Evolutionary conservation across 768 basidiomycete genomes (phyloP).

Genomic region (Coprinellus aureogranulatus): DNA sequence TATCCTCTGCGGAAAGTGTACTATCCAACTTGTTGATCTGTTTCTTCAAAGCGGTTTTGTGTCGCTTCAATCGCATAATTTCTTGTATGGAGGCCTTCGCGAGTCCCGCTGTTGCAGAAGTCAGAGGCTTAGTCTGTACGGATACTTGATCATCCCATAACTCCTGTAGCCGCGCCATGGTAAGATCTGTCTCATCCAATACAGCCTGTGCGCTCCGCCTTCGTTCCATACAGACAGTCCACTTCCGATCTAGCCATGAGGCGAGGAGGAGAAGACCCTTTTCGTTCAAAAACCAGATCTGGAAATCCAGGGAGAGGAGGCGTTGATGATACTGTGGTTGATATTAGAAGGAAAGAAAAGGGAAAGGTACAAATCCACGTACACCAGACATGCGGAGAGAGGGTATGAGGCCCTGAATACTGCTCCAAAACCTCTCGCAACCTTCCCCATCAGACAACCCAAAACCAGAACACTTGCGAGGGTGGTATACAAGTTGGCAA

Average conservation of each 20-base stretch:
- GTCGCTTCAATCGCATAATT: too few species aligned
- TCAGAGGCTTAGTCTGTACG: too few species aligned
- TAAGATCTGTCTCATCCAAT: background rate
- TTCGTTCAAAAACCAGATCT: background rate
- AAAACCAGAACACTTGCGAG: slow-evolving; percentile 23
- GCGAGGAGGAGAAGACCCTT: background rate
- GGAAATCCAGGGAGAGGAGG: background rate
- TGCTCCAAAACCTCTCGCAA: slow-evolving; percentile 32
- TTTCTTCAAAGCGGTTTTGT: too few species aligned
- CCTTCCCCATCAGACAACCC: slow-evolving; percentile 35
- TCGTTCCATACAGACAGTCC: background rate
- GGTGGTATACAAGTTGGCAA: slow-evolving; percentile 33
- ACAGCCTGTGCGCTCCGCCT: background rate
- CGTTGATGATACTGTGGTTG: background rate
- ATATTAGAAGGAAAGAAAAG: background rate
- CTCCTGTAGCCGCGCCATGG: too few species aligned
- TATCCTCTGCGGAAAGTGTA: too few species aligned
- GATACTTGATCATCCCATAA: too few species aligned
- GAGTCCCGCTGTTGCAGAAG: too few species aligned
- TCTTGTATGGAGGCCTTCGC: too few species aligned
- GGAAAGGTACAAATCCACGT: slow-evolving; percentile 13
- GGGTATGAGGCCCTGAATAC: slow-evolving; percentile 13
- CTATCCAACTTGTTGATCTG: too few species aligned
- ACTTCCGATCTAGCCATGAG: background rate
- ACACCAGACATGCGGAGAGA: slow-evolving; percentile 12